Evolutionary conservation across 176 grass and related monocot genomes (phyloP).

Genomic region (bread wheat (Triticum aestivum)): DNA sequence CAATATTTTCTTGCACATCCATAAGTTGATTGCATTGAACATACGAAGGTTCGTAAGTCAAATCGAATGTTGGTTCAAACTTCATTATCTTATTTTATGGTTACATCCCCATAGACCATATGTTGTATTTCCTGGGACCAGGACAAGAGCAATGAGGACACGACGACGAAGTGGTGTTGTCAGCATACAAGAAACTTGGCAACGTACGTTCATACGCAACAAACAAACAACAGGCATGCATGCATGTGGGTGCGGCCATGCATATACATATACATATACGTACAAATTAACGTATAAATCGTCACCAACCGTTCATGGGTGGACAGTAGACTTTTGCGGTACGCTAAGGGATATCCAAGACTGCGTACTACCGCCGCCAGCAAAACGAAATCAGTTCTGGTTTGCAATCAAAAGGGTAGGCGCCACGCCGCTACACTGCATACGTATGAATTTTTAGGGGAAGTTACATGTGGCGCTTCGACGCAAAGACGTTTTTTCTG

Average conservation of each 20-base stretch:
- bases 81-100: not conserved
- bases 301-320: not conserved
- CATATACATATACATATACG: not conserved
- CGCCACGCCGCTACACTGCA: not conserved
- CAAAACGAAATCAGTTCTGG: not conserved
- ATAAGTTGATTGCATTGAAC: not conserved
- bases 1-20: not conserved
- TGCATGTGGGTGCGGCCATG: not conserved
- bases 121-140: not conserved
- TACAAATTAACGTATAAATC: not conserved
- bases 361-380: not conserved
- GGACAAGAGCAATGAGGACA: not conserved
- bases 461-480: not conserved
- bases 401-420: not conserved
- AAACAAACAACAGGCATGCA: not conserved
- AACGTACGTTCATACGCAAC: not conserved
- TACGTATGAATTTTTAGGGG: not conserved
- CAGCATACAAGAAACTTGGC: not conserved
- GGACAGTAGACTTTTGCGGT: slow-evolving; percentile 11
- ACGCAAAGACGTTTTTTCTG: not conserved
- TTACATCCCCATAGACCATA: not conserved
- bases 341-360: not conserved
- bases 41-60: not conserved
- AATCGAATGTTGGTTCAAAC: not conserved
- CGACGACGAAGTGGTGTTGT: not conserved